Evolutionary conservation across 257 asterid genomes (phyloP).

Genomic region (Agastache rugosa): DNA sequence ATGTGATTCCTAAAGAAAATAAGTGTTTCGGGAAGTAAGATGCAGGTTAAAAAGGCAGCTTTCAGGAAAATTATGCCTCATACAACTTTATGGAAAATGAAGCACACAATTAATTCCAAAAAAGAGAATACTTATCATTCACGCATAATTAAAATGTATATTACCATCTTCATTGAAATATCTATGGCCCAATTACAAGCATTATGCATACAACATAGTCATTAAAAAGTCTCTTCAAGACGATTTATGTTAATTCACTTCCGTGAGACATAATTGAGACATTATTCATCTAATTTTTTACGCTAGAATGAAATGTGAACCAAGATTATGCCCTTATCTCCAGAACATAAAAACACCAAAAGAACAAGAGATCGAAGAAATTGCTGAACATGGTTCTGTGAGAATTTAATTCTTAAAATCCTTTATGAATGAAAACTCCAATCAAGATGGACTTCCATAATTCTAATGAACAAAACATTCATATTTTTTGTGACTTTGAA

Average conservation of each 20-base stretch:
- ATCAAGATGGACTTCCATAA: neutral
- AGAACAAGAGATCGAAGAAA: conserved; percentile 1
- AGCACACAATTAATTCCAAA: neutral
- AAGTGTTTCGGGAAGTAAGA: neutral
- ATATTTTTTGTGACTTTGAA: neutral
- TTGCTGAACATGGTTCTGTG: neutral
- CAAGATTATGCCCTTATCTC: neutral
- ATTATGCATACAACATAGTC: conserved; percentile 1
- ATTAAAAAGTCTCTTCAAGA: neutral
- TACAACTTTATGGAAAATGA: conserved; percentile 14
- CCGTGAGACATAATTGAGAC: neutral
- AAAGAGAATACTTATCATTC: neutral
- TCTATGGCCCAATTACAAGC: neutral
- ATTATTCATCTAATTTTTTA: neutral
- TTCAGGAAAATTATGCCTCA: neutral
- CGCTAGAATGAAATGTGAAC: neutral
- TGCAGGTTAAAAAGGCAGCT: conserved; percentile 16
- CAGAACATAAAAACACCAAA: neutral
- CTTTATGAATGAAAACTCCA: conserved; percentile 2
- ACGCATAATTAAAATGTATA: neutral
- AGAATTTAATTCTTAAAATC: neutral
- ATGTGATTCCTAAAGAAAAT: neutral
- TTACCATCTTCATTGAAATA: neutral
- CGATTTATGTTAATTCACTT: neutral
- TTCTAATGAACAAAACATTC: neutral